A percentile compares a stretch with the other conserved stretches of the same genome.
phyloP scores from a whole-genome alignment of 176 grass and related monocot species.

The Rhynchospora breviuscula region DNA sequence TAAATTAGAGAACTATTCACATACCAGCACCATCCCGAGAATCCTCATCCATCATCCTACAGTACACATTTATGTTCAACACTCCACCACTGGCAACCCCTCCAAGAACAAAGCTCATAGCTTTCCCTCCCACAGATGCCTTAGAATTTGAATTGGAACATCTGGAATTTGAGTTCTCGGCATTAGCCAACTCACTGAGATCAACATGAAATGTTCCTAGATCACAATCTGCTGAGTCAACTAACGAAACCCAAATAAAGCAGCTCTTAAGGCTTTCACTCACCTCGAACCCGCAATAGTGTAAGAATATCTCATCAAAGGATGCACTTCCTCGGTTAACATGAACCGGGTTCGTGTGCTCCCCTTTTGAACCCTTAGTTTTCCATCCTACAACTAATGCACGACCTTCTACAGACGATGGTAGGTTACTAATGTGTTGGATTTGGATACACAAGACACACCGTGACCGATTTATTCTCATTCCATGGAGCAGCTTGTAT shows the following conservation, averaged over 20 bases:
- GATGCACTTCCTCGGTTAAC: slow-evolving; percentile 35
- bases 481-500: slow-evolving; percentile 43
- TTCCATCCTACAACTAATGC: slow-evolving; percentile 70
- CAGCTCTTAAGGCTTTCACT: slow-evolving; percentile 43
- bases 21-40: slow-evolving; percentile 30
- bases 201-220: slow-evolving; percentile 68
- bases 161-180: slow-evolving; percentile 38
- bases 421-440: slow-evolving; percentile 59
- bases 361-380: slow-evolving; percentile 56
- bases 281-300: slow-evolving; percentile 45
- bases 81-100: slow-evolving; percentile 49
- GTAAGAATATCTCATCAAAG: slow-evolving; percentile 82
- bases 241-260: slow-evolving; percentile 64
- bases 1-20: neutral
- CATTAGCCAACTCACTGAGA: slow-evolving; percentile 40
- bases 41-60: slow-evolving; percentile 59
- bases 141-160: slow-evolving; percentile 37
- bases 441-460: slow-evolving; percentile 87
- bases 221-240: slow-evolving; percentile 47
- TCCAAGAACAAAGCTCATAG: slow-evolving; percentile 58
- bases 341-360: slow-evolving; percentile 54
- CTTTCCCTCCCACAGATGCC: slow-evolving; percentile 46
- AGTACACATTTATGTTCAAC: slow-evolving; percentile 58
- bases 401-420: slow-evolving; percentile 36
- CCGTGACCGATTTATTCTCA: slow-evolving; percentile 34